Conservation (phyloP, 768 basidiomycete species). For the Lentinula aciculospora region DNA sequence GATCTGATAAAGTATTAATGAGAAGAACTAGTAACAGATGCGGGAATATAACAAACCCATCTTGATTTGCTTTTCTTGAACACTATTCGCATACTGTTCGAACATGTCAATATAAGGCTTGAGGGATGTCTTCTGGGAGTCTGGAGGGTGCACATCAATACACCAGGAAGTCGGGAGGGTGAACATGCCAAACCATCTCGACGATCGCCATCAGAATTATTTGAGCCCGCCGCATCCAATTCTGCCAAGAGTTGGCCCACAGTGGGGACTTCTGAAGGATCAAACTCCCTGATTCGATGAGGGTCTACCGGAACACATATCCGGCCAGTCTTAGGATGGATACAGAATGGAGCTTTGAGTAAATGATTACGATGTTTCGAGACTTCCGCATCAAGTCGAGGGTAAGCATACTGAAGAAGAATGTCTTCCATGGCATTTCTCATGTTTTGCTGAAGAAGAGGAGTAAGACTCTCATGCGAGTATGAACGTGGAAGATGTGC, state of each 20-base stretch:
- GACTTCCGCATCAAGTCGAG: slow-evolving; percentile 93
- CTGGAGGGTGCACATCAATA: slow-evolving; percentile 23
- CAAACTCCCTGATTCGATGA: slow-evolving; percentile 65
- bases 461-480: slow-evolving; percentile 14
- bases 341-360: slow-evolving; percentile 94
- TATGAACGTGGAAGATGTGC: slow-evolving; percentile 4
- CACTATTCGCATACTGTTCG: slow-evolving; percentile 62
- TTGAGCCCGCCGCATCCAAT: slow-evolving; percentile 42
- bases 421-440: slow-evolving; percentile 74
- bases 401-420: slow-evolving; percentile 91
- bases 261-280: slow-evolving; percentile 84
- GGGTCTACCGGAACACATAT: slow-evolving; percentile 94
- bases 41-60: slow-evolving; percentile 22
- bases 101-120: slow-evolving; percentile 88
- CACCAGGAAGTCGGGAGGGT: neutral
- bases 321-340: slow-evolving; percentile 94
- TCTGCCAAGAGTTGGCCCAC: slow-evolving; percentile 79
- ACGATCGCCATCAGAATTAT: slow-evolving; percentile 31
- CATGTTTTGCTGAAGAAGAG: slow-evolving; percentile 15
- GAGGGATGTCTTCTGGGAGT: slow-evolving; percentile 85
- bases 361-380: slow-evolving; percentile 97
- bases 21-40: neutral
- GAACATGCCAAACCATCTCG: slow-evolving; percentile 37
- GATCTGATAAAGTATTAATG: slow-evolving; percentile 17
- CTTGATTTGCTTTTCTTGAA: slow-evolving; percentile 41